phyloP scores from a whole-genome alignment of 2,329 filamentous ascomycete species.

The Trichoderma koningii region DNA sequence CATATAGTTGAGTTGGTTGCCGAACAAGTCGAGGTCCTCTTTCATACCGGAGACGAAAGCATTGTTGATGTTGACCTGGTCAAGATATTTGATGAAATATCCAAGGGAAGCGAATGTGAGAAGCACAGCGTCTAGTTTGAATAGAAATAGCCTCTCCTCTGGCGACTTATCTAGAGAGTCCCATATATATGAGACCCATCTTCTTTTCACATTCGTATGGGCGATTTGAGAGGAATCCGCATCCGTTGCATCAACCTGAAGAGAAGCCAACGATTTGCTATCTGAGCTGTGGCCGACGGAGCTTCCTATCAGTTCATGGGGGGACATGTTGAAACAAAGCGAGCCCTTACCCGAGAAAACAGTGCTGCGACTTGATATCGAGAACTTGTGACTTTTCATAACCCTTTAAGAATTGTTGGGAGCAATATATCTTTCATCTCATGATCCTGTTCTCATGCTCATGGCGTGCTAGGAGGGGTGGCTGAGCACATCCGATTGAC shows the following conservation, averaged over 20 bases:
- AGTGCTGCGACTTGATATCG: not conserved
- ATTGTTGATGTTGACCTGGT: slow-evolving; percentile 43
- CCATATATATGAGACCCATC: slow-evolving; percentile 53
- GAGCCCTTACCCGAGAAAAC: not conserved
- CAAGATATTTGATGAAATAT: slow-evolving; percentile 45
- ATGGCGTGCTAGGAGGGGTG: slow-evolving; percentile 25
- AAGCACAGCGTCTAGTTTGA: slow-evolving; percentile 48
- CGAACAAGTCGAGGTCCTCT: slow-evolving; percentile 53
- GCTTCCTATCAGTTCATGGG: not conserved
- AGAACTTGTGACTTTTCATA: not conserved
- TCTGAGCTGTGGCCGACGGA: not conserved
- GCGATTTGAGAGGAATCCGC: not conserved
- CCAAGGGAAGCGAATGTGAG: slow-evolving; percentile 42
- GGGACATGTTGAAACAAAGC: slow-evolving; percentile 2
- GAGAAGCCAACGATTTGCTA: slow-evolving; percentile 10
- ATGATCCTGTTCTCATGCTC: not conserved
- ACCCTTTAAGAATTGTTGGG: not conserved
- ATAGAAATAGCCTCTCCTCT: slow-evolving; percentile 45
- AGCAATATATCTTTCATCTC: not conserved
- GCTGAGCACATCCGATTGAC: slow-evolving; percentile 1
- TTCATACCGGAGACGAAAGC: slow-evolving; percentile 50
- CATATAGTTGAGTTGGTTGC: slow-evolving; percentile 52
- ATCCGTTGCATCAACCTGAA: not conserved
- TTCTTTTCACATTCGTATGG: not conserved
- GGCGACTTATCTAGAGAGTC: slow-evolving; percentile 50